phyloP scores from a whole-genome alignment of 495 filamentous ascomycete species.

The Penicillium arizonense region DNA sequence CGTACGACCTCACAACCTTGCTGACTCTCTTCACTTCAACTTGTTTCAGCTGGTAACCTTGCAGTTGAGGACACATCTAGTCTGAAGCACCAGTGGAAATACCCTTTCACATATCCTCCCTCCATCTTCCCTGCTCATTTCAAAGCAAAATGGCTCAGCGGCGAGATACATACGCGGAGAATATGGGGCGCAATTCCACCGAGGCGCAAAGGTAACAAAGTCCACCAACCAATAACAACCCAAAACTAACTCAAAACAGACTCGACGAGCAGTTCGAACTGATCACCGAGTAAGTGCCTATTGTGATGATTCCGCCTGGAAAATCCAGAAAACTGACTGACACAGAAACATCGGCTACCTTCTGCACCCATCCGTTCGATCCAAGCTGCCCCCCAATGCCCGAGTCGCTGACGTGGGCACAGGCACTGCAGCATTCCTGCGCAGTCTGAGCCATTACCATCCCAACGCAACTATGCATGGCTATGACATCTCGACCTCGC shows the following conservation, averaged over 20 bases:
- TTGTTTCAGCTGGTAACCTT: background rate
- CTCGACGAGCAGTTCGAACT: slow-evolving; percentile 5
- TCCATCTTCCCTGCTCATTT: background rate
- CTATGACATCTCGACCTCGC: slow-evolving; percentile 26
- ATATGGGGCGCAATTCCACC: slow-evolving; percentile 6
- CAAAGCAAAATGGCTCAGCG: background rate
- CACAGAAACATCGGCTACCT: slow-evolving; percentile 7
- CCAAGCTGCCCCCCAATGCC: slow-evolving; percentile 4
- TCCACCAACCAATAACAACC: background rate
- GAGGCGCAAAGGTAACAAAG: slow-evolving; percentile 3
- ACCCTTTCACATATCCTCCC: background rate
- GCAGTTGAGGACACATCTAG: background rate
- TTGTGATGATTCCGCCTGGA: background rate
- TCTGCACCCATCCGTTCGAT: slow-evolving; percentile 14
- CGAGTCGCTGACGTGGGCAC: slow-evolving; percentile 21
- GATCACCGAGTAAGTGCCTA: background rate
- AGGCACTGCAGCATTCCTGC: slow-evolving; percentile 28
- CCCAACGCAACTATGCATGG: slow-evolving; percentile 17
- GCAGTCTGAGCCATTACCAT: slow-evolving; percentile 19
- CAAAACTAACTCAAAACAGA: background rate
- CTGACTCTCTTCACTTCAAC: background rate
- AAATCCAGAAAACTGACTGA: background rate
- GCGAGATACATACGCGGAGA: slow-evolving; percentile 7
- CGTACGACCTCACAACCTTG: background rate
- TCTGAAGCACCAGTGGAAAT: background rate